Evolutionary conservation across 345 rosid genomes (phyloP), one percentile per base, ranked within the genome.

Genomic region (Moringa oleifera): DNA sequence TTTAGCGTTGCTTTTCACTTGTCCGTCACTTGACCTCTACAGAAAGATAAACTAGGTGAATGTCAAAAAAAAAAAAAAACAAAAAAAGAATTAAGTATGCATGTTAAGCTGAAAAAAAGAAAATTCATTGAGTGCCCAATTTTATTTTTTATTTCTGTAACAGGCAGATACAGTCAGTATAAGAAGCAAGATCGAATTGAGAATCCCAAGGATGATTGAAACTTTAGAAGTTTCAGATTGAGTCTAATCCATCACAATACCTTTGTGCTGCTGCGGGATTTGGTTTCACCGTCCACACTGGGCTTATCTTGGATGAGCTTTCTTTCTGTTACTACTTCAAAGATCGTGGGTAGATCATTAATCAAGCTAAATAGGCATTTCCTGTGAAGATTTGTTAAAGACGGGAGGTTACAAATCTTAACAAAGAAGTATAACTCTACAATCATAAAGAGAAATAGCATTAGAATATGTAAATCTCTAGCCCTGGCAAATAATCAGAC

Each of bases 251-350:
- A 65, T 52, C 60, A 55, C 68, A 86, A n/a, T n/a, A n/a, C 96
- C 93, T 89, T 89, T 17, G 84, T 56, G 68, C 85, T 79, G 66
- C 79, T 73, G 25, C 84, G 73, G 55, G 91, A 83, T 75, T 86
- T 89, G 77, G 83, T 90, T 68, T 89, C 89, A 25, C 95, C 82
- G 63, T 94, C 99, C 9, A 83, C 73, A 67, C 81, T 87, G 62
- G 95, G 93, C 75, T 88, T 91, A 76, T 91, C 99, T 82, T 83
- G 84, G 62, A 74, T 64, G 18, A 85, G 87, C 78, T 95, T 89
- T 81, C 91, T 84, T 59, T 88, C 97, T 16, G 96, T 87, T 33
- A 91, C 96, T 73, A 91, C 91, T 75, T 95, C 99, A 68, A 87
- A 91, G 62, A 95, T 87, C 31, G 93, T 91, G 24, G 99, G 95